Evolutionary conservation across 176 grass and related monocot genomes (phyloP).

Genomic region (Elaeis guineensis): DNA sequence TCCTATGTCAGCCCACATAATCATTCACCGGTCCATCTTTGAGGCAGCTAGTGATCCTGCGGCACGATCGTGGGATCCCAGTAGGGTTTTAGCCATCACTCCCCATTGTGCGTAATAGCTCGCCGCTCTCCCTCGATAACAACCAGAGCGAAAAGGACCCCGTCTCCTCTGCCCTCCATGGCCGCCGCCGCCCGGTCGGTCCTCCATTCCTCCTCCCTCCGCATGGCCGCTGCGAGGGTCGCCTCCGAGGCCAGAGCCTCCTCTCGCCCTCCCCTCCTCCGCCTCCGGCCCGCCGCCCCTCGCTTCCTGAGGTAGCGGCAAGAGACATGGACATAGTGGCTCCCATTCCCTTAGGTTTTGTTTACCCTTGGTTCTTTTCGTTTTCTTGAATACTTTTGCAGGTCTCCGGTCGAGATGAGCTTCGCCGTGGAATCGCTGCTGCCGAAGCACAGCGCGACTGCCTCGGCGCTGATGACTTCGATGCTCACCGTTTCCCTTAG

Average conservation of each 20-base stretch:
- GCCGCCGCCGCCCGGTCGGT: slow-evolving; percentile 51
- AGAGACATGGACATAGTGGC: slow-evolving; percentile 3
- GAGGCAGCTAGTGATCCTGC: too few species aligned
- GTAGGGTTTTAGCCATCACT: slow-evolving; percentile 10
- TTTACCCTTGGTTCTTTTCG: not conserved
- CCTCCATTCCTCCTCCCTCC: slow-evolving; percentile 48
- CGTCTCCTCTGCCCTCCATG: slow-evolving; percentile 22
- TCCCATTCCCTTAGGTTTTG: not conserved
- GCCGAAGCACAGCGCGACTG: slow-evolving; percentile 88
- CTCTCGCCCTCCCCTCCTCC: slow-evolving; percentile 17
- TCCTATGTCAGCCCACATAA: too few species aligned
- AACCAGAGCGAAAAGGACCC: not conserved
- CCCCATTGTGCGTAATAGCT: not conserved
- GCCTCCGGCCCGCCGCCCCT: slow-evolving; percentile 8
- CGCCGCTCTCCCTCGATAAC: slow-evolving; percentile 4
- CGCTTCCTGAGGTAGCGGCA: slow-evolving; percentile 46
- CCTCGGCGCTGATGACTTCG: slow-evolving; percentile 83
- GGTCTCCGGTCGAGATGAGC: slow-evolving; percentile 73
- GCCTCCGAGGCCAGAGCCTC: slow-evolving; percentile 24
- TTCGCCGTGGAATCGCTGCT: slow-evolving; percentile 69
- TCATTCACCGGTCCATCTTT: too few species aligned
- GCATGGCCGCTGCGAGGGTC: slow-evolving; percentile 18
- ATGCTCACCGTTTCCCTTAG: slow-evolving; percentile 51
- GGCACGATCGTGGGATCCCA: too few species aligned
- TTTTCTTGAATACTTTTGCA: slow-evolving; percentile 8